Conservation (phyloP, 1,284 basidiomycete genomes). For the Sanghuangporus weigelae region DNA sequence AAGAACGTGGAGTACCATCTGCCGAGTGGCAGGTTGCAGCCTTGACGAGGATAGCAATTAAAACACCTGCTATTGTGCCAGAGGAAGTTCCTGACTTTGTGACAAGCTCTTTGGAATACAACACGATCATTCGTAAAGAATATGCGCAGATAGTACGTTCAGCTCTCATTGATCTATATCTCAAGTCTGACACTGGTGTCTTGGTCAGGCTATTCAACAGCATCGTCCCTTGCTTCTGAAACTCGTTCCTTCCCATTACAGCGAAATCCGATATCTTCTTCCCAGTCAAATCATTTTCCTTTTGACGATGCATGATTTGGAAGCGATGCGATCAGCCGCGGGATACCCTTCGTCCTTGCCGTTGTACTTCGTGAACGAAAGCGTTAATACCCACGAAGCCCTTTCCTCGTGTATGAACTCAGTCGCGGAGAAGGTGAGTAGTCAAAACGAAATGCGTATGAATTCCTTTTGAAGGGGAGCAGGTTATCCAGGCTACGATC, state of each 20-base stretch:
- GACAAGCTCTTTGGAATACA: conserved; percentile 90
- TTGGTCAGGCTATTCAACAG: conserved; percentile 53
- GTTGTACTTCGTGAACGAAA: conserved; percentile 87
- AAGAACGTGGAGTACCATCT: conserved; percentile 47
- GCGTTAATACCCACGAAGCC: conserved; percentile 67
- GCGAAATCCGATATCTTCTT: conserved; percentile 74
- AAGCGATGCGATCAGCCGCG: conserved; percentile 78
- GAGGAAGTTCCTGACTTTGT: conserved; percentile 84
- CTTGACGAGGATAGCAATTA: conserved; percentile 77
- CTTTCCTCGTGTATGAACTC: conserved; percentile 78
- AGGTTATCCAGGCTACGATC: conserved; percentile 75
- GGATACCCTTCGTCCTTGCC: conserved; percentile 82
- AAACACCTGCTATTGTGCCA: conserved; percentile 83
- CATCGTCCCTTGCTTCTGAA: conserved; percentile 63
- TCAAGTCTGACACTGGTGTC: background rate
- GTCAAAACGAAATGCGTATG: background rate
- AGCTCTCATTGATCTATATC: background rate
- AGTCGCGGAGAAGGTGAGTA: conserved; percentile 76
- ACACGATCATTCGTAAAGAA: conserved; percentile 87
- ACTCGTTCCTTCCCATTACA: conserved; percentile 63
- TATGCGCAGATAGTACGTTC: conserved; percentile 69
- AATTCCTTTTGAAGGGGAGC: conserved; percentile 8
- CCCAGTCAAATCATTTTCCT: conserved; percentile 87
- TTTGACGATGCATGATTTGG: conserved; percentile 84
- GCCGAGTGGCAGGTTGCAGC: conserved; percentile 76